Percentiles rank a stretch among this genome's conserved stretches.
Evolutionary conservation across 2,329 filamentous ascomycete genomes (phyloP).

Genomic region (Ophiostoma ulmi): DNA sequence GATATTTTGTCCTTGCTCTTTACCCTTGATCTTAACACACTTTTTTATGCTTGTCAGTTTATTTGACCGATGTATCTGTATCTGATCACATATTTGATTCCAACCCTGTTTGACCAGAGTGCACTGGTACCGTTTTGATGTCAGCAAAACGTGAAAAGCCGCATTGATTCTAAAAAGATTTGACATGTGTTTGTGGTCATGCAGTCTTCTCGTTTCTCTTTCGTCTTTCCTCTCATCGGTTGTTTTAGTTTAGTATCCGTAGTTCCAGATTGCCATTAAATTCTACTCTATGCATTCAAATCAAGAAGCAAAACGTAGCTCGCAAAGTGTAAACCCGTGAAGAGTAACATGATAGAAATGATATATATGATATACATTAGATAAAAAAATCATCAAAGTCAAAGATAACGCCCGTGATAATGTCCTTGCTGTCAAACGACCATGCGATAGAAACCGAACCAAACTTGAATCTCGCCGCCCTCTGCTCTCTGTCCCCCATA

Average conservation of each 20-base stretch:
- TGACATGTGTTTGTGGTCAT: neutral
- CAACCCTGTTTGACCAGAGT: neutral
- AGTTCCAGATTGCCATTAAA: neutral
- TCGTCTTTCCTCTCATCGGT: neutral
- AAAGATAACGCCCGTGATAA: constrained; percentile 6
- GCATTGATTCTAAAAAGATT: neutral
- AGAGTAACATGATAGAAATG: too few relatives aligned
- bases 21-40: neutral
- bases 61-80: neutral
- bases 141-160: neutral
- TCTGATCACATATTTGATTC: neutral
- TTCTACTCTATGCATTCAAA: constrained; percentile 4
- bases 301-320: too few relatives aligned
- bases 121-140: constrained; percentile 3
- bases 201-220: neutral
- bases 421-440: neutral
- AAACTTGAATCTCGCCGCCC: neutral
- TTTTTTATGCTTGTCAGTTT: neutral
- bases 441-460: neutral
- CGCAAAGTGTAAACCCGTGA: too few relatives aligned
- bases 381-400: neutral
- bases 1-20: neutral
- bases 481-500: neutral
- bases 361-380: neutral
- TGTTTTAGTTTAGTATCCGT: neutral